Percentiles rank a stretch among this genome's conserved stretches.
Evolutionary conservation across 306 rosid species (phyloP).

Genomic region (Corylus heterophylla): DNA sequence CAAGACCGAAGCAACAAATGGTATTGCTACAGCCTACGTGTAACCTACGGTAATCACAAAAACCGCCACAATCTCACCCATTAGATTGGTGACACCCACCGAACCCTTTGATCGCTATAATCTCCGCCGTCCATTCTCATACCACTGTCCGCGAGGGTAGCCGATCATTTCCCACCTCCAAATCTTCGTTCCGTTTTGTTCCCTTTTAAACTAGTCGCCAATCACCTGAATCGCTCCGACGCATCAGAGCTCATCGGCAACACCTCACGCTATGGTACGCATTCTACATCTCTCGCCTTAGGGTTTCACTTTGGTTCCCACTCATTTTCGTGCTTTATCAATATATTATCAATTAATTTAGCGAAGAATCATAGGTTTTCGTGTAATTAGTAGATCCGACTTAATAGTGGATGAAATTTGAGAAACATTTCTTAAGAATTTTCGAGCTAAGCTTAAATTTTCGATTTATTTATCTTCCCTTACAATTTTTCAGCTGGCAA

Average conservation of each 20-base stretch:
- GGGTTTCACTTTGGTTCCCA: conserved; percentile 11
- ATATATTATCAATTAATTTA: not conserved
- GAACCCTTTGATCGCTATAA: not conserved
- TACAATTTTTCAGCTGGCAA: not conserved
- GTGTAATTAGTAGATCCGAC: conserved; percentile 10
- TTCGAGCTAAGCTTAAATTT: not conserved
- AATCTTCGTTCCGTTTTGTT: not conserved
- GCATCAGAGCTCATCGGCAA: conserved; percentile 23
- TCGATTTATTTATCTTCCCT: not conserved
- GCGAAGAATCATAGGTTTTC: not conserved
- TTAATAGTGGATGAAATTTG: not conserved
- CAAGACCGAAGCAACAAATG: no score
- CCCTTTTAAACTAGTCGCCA: not conserved
- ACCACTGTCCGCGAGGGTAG: conserved; percentile 4
- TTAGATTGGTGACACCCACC: not conserved
- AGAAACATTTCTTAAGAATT: not conserved
- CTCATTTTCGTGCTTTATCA: not conserved
- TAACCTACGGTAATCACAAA: conserved; percentile 6
- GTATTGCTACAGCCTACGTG: conserved; percentile 25
- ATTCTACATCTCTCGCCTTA: not conserved
- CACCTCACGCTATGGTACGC: conserved; percentile 39
- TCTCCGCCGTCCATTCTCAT: conserved; percentile 16
- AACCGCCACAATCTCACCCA: conserved; percentile 18
- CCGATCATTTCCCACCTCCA: conserved; percentile 9
- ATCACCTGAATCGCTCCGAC: conserved; percentile 22